Evolutionary conservation across 345 rosid genomes (phyloP).

Genomic region (Salix purpurea): DNA sequence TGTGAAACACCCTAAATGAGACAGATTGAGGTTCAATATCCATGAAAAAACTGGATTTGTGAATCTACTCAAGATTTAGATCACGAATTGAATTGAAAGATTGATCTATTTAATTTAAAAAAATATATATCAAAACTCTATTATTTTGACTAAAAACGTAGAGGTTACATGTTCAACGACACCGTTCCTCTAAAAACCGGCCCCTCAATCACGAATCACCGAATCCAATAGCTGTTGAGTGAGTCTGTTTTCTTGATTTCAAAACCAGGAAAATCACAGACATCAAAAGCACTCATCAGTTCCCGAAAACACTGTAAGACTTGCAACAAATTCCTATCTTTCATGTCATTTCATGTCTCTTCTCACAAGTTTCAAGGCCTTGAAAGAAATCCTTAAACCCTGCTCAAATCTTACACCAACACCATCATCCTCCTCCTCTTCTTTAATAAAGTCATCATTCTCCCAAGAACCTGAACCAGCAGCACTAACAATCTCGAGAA

Average conservation of each 20-base stretch:
- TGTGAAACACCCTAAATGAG: too few species aligned
- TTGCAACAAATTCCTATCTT: background rate
- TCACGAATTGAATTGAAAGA: too few species aligned
- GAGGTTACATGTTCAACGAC: too few species aligned
- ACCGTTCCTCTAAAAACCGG: too few species aligned
- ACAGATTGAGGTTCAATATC: too few species aligned
- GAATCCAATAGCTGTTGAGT: background rate
- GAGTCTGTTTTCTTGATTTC: background rate
- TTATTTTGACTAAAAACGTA: too few species aligned
- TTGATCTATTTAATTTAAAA: too few species aligned
- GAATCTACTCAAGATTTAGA: too few species aligned
- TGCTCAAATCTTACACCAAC: slow-evolving; percentile 33
- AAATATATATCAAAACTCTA: too few species aligned
- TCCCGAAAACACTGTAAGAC: background rate
- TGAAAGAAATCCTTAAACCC: slow-evolving; percentile 71
- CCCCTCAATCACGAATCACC: too few species aligned
- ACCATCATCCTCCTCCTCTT: slow-evolving; percentile 13
- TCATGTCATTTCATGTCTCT: slow-evolving; percentile 9
- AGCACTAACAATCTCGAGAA: slow-evolving; percentile 33
- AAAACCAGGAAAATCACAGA: background rate
- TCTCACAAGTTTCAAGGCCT: slow-evolving; percentile 23
- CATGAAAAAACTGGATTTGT: too few species aligned
- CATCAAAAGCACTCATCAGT: background rate
- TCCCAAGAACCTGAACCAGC: slow-evolving; percentile 40
- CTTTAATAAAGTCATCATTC: slow-evolving; percentile 18